Percentiles rank a stretch among this genome's conserved stretches.
Conservation (phyloP, 2,329 filamentous ascomycete genomes). For the Diaporthe sp. region DNA sequence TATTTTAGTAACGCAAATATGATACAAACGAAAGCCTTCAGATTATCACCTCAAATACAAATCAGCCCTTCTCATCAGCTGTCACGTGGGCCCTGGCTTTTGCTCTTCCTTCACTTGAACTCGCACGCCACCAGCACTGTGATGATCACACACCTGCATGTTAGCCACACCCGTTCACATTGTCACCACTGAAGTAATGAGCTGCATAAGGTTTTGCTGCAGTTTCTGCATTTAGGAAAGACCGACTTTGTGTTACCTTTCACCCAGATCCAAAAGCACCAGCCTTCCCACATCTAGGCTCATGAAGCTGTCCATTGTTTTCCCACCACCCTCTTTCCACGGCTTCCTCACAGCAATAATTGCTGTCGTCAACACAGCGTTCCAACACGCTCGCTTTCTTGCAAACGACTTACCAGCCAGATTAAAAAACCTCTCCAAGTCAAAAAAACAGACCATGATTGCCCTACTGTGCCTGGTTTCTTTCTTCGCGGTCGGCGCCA, state of each 20-base stretch:
- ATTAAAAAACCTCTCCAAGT: not conserved
- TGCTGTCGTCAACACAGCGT: not conserved
- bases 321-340: not conserved
- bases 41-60: too few relatives aligned
- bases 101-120: not conserved
- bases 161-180: not conserved
- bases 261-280: accelerated
- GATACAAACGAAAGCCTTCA: not conserved
- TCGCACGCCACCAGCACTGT: not conserved
- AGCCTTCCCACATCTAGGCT: not conserved
- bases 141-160: not conserved
- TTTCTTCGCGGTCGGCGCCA: not conserved
- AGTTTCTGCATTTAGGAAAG: not conserved
- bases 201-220: not conserved
- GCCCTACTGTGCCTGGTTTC: not conserved
- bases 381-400: not conserved
- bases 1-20: not conserved
- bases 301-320: not conserved
- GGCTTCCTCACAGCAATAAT: too few relatives aligned
- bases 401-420: not conserved
- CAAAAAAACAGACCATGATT: not conserved
- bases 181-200: not conserved
- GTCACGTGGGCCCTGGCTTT: not conserved
- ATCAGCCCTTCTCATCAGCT: not conserved
- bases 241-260: not conserved